These are phyloP conservation scores for Psilocybe cubensis DNA, from an alignment of 768 basidiomycete genomes.

Conservation along the genomic window DNA sequence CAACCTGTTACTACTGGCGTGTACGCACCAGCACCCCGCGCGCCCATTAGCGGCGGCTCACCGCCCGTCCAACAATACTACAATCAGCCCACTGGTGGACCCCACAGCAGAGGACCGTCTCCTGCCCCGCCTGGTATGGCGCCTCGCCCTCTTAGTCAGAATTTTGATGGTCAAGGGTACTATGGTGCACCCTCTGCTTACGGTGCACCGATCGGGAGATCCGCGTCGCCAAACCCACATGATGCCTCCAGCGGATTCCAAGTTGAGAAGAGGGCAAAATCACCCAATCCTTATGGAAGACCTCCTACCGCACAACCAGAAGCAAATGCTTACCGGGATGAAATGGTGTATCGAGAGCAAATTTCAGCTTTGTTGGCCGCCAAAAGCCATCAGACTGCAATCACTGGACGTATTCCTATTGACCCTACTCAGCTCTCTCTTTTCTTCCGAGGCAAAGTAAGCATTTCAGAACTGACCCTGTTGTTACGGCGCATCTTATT, in stretches of 20 bases:
- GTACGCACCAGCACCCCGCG: constrained; percentile 3
- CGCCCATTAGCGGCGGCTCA: constrained; percentile 9
- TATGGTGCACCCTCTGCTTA: constrained; percentile 1
- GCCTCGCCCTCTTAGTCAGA: constrained; percentile 25
- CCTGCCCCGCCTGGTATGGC: constrained; percentile 18
- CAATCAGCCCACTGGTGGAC: neutral
- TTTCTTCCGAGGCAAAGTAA: constrained; percentile 81
- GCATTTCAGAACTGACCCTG: too few species aligned
- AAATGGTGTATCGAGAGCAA: constrained; percentile 57
- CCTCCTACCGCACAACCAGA: constrained; percentile 32
- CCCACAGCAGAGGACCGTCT: constrained; percentile 13
- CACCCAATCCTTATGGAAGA: constrained; percentile 35
- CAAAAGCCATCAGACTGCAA: constrained; percentile 64
- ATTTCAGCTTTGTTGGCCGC: constrained; percentile 58
- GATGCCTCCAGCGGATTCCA: constrained; percentile 49
- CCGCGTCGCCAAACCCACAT: constrained; percentile 26
- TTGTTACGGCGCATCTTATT: too few species aligned
- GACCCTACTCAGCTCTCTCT: constrained; percentile 69
- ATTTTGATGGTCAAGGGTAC: neutral
- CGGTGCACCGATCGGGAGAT: constrained; percentile 16
- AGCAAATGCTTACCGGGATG: constrained; percentile 42
- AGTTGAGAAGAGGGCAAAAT: constrained; percentile 57
- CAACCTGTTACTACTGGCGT: constrained; percentile 12
- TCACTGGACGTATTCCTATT: constrained; percentile 70
- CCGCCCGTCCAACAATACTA: constrained; percentile 5